phyloP scores from a whole-genome alignment of 345 rosid species.

The Eucalyptus cloeziana region DNA sequence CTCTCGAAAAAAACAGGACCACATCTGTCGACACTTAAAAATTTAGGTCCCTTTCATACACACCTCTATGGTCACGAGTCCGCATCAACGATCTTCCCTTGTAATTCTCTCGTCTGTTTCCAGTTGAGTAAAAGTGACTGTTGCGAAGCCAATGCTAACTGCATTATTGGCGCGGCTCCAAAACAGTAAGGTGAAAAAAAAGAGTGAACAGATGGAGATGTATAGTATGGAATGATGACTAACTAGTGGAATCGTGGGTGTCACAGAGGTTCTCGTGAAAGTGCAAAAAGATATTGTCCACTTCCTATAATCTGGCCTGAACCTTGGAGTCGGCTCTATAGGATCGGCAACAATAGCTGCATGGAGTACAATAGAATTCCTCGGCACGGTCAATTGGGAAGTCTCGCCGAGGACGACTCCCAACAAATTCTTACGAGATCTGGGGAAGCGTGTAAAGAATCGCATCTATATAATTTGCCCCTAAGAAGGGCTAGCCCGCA shows the following conservation, averaged over 20 bases:
- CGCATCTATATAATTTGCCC: neutral
- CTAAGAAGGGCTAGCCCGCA: neutral
- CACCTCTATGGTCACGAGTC: neutral
- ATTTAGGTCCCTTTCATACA: neutral
- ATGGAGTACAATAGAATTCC: neutral
- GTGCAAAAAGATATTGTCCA: neutral
- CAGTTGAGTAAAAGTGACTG: neutral
- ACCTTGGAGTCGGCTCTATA: fast-evolving
- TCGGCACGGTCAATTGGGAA: neutral
- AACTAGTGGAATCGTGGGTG: neutral
- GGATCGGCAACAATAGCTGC: neutral
- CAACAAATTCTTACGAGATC: neutral
- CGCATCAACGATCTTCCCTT: neutral
- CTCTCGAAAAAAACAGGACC: neutral
- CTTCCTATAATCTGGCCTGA: neutral
- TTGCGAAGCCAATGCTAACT: neutral
- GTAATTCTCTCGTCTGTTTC: neutral
- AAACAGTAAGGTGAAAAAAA: neutral
- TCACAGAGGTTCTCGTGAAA: neutral
- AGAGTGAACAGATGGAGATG: neutral
- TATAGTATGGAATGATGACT: neutral
- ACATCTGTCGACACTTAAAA: neutral
- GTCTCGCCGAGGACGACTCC: neutral
- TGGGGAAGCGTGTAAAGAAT: neutral
- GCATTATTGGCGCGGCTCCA: neutral